Base-by-base conservation (phyloP, 2,329 filamentous ascomycete genomes). In the Dryadomyces quercus-mongolicae region DNA sequence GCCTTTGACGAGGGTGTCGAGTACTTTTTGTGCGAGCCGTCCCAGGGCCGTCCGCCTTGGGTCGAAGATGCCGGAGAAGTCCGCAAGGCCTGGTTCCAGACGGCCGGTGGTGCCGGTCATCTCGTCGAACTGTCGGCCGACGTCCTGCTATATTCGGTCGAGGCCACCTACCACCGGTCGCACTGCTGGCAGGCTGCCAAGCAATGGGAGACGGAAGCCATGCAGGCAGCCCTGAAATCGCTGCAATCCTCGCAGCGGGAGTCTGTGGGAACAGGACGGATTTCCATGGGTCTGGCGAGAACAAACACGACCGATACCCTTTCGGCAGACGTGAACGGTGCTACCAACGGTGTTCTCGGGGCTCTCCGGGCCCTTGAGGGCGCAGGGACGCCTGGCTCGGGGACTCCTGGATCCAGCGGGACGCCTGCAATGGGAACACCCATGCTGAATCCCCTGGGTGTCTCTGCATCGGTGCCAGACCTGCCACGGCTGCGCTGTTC, bases 21-120 rank as follows among this genome's bases (percentile, higher is more conserved):
- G 66, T 89, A 92, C 68, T 93, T 92, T 71, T 73, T 92, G 31
- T 91, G 87, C 66, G 77, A 88, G 64, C 81, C 86, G 4, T 84
- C 86, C 0, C 79, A 86, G 62, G 84, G 84, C 18, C 82, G 83
- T 54, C 74, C 81, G 0, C 87, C 88, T 0, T 93, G 88, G 88
- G 74, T 83, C 48, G 78, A 81, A 54, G 84, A 85, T 53, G 78
- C 80, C 42, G 73, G 75, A 38, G 72, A 80, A 49, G 77, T 84
- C 15, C 77, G 79, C 61, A 82, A 82, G 70, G 81, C 82, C 62
- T 88, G 85, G 85, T 88, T 87, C 66, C 80, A 85, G 59, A 80
- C 87, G 5, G 82, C 86, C 2, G 88, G 85, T 18, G 75, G 76
- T 36, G 60, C 65, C 21, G 75, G 74, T 13, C 74, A 73, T 9